These are phyloP conservation scores for Ustilago sp. DNA, from an alignment of 1,284 basidiomycete genomes.

Conservation along the genomic window DNA sequence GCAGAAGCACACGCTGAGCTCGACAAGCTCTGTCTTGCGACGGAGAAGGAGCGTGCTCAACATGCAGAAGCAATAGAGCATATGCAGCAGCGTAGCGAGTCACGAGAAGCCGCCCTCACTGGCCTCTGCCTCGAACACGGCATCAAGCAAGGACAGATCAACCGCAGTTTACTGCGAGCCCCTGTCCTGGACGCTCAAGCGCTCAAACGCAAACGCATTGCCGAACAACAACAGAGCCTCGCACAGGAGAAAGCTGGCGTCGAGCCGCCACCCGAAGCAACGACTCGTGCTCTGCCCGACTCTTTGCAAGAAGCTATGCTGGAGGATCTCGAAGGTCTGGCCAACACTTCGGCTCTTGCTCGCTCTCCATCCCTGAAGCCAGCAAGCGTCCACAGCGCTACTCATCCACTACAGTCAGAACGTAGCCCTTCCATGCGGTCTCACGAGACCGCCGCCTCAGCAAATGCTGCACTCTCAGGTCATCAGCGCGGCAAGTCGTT, in stretches of 20 bases:
- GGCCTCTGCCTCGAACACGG: conserved; percentile 50
- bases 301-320: conserved; percentile 66
- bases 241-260: conserved; percentile 30
- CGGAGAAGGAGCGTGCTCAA: conserved; percentile 20
- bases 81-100: conserved; percentile 42
- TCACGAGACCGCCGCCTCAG: conserved; percentile 23
- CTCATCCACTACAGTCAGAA: neutral
- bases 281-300: conserved; percentile 45
- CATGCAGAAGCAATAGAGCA: conserved; percentile 38
- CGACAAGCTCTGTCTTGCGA: conserved; percentile 17
- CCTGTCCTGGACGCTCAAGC: conserved; percentile 50
- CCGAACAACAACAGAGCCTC: conserved; percentile 39
- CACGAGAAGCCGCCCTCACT: conserved; percentile 47
- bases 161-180: conserved; percentile 48
- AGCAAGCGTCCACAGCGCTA: conserved; percentile 25
- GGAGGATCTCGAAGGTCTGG: conserved; percentile 53
- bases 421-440: conserved; percentile 38
- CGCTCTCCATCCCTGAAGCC: conserved; percentile 37
- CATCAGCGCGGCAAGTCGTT: conserved; percentile 37
- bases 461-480: conserved; percentile 15
- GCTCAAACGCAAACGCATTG: conserved; percentile 43
- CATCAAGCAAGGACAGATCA: conserved; percentile 55
- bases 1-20: conserved; percentile 32
- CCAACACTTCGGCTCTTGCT: conserved; percentile 20
- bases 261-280: conserved; percentile 19